These are phyloP conservation scores for Mycothermus thermophilus DNA, from an alignment of 495 filamentous ascomycete genomes.

Conservation along the genomic window DNA sequence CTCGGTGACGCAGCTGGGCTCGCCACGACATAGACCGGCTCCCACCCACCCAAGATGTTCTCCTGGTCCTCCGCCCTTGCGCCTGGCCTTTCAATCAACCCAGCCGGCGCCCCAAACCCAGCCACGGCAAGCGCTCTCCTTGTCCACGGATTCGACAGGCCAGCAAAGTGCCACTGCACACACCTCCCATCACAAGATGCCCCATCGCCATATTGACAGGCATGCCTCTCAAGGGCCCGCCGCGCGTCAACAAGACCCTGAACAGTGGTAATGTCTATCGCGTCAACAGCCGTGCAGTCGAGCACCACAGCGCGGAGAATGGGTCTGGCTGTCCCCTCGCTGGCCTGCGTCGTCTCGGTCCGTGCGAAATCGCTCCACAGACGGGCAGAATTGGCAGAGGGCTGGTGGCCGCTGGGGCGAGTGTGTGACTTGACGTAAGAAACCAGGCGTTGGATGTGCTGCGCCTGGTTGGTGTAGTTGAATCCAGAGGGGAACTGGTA, in stretches of 20 bases:
- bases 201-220: slow-evolving; percentile 14
- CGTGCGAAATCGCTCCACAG: too few species aligned
- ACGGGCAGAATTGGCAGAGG: too few species aligned
- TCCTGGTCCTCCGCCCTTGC: slow-evolving; percentile 3
- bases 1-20: too few species aligned
- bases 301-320: slow-evolving; percentile 22
- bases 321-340: too few species aligned
- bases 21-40: slow-evolving; percentile 2
- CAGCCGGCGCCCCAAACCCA: slow-evolving; percentile 10
- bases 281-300: slow-evolving; percentile 20
- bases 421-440: too few species aligned
- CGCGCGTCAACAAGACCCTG: slow-evolving; percentile 22
- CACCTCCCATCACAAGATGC: neutral
- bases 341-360: too few species aligned
- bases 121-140: slow-evolving; percentile 2
- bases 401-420: too few species aligned
- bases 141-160: slow-evolving; percentile 19
- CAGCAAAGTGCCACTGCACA: slow-evolving; percentile 25
- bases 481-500: too few species aligned
- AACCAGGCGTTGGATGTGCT: too few species aligned
- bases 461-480: too few species aligned
- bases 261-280: slow-evolving; percentile 20
- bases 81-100: too few species aligned
- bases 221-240: slow-evolving; percentile 17
- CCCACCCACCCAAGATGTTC: slow-evolving; percentile 1